Conservation (phyloP, 1,284 basidiomycete genomes). For the Melampsora americana region DNA sequence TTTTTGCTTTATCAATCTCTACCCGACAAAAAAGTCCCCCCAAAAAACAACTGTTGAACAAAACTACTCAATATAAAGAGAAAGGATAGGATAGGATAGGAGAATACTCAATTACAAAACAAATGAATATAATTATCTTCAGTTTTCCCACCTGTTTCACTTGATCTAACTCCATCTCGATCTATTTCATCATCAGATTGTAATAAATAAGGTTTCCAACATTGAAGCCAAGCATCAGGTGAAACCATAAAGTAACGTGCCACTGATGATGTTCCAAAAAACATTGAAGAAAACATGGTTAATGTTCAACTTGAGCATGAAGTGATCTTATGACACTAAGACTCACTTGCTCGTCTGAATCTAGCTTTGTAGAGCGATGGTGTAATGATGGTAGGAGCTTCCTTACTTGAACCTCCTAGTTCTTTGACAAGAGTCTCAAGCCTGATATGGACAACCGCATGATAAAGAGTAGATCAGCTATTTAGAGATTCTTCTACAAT, state of each 20-base stretch:
- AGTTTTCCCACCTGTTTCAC: slow-evolving; percentile 23
- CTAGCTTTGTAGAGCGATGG: slow-evolving; percentile 44
- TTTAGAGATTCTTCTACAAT: not conserved
- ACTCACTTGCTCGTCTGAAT: slow-evolving; percentile 43
- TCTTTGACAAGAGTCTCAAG: slow-evolving; percentile 44
- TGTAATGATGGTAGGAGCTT: slow-evolving; percentile 43
- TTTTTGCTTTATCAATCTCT: too few species aligned
- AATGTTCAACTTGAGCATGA: not conserved
- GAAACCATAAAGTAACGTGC: slow-evolving; percentile 33
- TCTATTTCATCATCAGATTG: slow-evolving; percentile 34
- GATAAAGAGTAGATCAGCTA: not conserved
- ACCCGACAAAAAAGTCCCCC: too few species aligned
- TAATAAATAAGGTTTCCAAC: slow-evolving; percentile 41
- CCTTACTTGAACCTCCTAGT: slow-evolving; percentile 43
- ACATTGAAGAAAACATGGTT: not conserved
- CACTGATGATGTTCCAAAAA: slow-evolving; percentile 20
- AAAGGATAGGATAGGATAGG: too few species aligned
- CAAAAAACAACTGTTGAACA: too few species aligned
- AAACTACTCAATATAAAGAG: too few species aligned
- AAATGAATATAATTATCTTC: slow-evolving; percentile 40
- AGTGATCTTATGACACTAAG: not conserved
- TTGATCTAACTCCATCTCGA: slow-evolving; percentile 19
- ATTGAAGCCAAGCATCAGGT: slow-evolving; percentile 43
- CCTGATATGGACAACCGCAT: slow-evolving; percentile 4
- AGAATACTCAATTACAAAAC: slow-evolving; percentile 4